Percentiles rank a stretch among this genome's conserved stretches.
Evolutionary conservation across 2,329 filamentous ascomycete genomes (phyloP).

Genomic region (Didymella keratinophila): DNA sequence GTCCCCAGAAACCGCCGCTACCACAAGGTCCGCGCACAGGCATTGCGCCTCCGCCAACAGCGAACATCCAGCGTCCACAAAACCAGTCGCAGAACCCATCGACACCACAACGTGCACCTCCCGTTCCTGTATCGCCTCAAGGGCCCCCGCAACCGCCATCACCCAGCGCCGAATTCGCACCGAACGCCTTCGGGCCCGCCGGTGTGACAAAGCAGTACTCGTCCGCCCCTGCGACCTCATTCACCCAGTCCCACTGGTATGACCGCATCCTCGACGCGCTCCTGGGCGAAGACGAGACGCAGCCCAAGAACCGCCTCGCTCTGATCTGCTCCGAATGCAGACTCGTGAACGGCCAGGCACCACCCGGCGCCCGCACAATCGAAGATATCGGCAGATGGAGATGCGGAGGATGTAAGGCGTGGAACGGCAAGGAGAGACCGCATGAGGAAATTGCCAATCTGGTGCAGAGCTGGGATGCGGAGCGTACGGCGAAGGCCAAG

Average conservation of each 20-base stretch:
- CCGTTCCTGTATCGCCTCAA: slow-evolving; percentile 30
- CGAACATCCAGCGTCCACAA: slow-evolving; percentile 63
- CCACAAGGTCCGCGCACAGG: slow-evolving; percentile 57
- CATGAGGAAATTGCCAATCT: slow-evolving; percentile 64
- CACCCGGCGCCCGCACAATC: slow-evolving; percentile 79
- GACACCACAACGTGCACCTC: slow-evolving; percentile 35
- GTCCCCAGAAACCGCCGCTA: slow-evolving; percentile 36
- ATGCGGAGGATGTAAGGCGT: slow-evolving; percentile 81
- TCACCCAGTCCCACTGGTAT: slow-evolving; percentile 78
- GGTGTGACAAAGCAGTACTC: slow-evolving; percentile 44
- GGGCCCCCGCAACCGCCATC: slow-evolving; percentile 32
- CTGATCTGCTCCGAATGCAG: slow-evolving; percentile 84
- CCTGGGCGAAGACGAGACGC: slow-evolving; percentile 92
- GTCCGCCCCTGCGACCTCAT: slow-evolving; percentile 47
- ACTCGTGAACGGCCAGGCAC: slow-evolving; percentile 94
- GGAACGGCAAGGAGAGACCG: slow-evolving; percentile 83
- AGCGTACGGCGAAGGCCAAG: slow-evolving; percentile 57
- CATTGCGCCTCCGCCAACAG: slow-evolving; percentile 68
- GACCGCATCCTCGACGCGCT: slow-evolving; percentile 91
- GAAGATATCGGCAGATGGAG: slow-evolving; percentile 87
- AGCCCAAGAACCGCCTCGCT: slow-evolving; percentile 87
- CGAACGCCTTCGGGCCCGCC: slow-evolving; percentile 67
- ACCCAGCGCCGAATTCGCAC: slow-evolving; percentile 71
- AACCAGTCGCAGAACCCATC: slow-evolving; percentile 39
- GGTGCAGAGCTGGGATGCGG: slow-evolving; percentile 53